Evolutionary conservation across 768 basidiomycete genomes (phyloP), one percentile per base, ranked within the genome.

Genomic region (Rhodotorula paludigena): DNA sequence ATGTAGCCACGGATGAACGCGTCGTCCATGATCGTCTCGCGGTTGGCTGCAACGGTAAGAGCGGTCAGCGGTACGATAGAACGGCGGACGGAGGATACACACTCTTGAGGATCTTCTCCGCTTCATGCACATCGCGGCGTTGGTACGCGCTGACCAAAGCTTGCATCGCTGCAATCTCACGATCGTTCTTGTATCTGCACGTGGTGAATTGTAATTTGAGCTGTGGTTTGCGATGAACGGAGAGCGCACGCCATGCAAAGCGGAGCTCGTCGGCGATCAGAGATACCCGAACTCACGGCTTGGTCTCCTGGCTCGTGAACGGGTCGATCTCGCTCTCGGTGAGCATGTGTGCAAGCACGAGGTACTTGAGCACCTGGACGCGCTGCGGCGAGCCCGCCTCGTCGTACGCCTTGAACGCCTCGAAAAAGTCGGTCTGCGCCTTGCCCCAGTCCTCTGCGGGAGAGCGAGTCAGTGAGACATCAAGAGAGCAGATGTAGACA

Each of bases 301-400:
- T 99, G 18, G 96, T 98, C 82, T 99, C 96, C 79, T 99, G 96
- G 77, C 90, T 92, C 80, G 98, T 96, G 76, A 99, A 99, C 0
- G 96, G 96, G 78, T 99, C 97, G 79, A 99, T 96, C 77, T 96
- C 92, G 76, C 90, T 93, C 42, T 93, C 96, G 57, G 90, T 97
- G 64, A 99, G 81, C 94, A 99, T 97, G 79, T 98, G 92, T 8
- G 92, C 91, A 48, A 99, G 83, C 5, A 99, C 96, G 25, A 99
- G 84, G 78, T 99, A 99, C 80, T 99, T 99, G 68, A 99, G 83
- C 5, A 98, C 96, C 81, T 98, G 94, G 35, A 97, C 96, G 36
- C 96, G 83, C 78, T 98, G 93, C 2, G 92, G 88, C 7, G 91
- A 92, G 10, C 96, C 96, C 20, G 93, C 92, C 78, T 99, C 96